These are phyloP conservation scores for Chalaropsis ovoidea DNA, from an alignment of 2,329 filamentous ascomycete species.

Conservation along the genomic window DNA sequence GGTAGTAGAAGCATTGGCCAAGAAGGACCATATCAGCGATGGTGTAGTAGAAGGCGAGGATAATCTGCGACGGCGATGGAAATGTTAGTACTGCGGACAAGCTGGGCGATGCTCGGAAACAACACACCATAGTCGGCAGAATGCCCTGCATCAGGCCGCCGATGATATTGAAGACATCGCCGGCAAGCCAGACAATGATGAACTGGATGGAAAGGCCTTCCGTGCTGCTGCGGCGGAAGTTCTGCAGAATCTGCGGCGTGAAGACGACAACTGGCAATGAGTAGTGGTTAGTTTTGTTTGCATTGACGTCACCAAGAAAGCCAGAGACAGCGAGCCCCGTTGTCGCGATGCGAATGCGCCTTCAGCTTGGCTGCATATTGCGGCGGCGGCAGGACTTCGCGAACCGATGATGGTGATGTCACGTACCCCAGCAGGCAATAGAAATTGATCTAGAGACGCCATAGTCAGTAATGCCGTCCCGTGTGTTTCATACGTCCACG, in stretches of 20 bases:
- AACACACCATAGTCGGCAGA: constrained; percentile 71
- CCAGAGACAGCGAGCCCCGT: neutral
- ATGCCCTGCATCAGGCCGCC: constrained; percentile 88
- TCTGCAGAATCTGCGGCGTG: constrained; percentile 91
- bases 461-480: neutral
- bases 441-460: constrained; percentile 62
- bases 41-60: constrained; percentile 89
- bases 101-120: neutral
- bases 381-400: neutral
- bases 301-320: neutral
- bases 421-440: constrained; percentile 73
- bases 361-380: neutral
- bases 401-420: neutral
- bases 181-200: constrained; percentile 82
- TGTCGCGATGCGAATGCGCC: neutral
- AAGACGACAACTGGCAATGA: constrained; percentile 66
- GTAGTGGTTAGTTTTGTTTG: neutral
- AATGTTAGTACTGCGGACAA: neutral
- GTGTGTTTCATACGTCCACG: neutral
- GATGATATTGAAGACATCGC: constrained; percentile 93
- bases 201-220: constrained; percentile 87
- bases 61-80: constrained; percentile 44
- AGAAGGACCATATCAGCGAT: constrained; percentile 82
- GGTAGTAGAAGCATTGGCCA: constrained; percentile 89
- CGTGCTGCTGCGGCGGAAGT: constrained; percentile 74